phyloP scores from a whole-genome alignment of 2,329 filamentous ascomycete genomes.

The Fusarium nisikadoi region DNA sequence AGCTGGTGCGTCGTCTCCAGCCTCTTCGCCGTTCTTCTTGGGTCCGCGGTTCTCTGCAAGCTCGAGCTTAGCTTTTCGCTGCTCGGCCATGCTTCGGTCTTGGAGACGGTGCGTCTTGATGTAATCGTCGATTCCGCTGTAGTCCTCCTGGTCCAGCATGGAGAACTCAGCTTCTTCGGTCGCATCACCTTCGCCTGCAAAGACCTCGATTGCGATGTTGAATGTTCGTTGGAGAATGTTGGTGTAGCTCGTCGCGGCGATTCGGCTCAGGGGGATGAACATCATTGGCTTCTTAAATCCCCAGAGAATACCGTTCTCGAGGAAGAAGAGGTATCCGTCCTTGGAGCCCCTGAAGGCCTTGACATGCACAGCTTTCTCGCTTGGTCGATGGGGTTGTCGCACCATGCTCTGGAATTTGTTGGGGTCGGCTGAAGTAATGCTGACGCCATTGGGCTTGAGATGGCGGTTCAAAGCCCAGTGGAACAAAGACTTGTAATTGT shows the following conservation, averaged over 20 bases:
- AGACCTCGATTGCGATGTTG: slow-evolving; percentile 72
- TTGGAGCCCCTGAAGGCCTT: slow-evolving; percentile 75
- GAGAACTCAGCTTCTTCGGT: slow-evolving; percentile 73
- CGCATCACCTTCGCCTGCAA: slow-evolving; percentile 57
- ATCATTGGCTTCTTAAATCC: slow-evolving; percentile 76
- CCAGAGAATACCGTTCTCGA: slow-evolving; percentile 74
- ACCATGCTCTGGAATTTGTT: slow-evolving; percentile 67
- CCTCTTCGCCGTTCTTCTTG: slow-evolving; percentile 57
- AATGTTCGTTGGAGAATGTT: slow-evolving; percentile 75
- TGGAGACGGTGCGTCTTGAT: slow-evolving; percentile 70
- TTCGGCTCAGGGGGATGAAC: slow-evolving; percentile 70
- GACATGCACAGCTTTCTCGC: slow-evolving; percentile 72
- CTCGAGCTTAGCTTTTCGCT: slow-evolving; percentile 71
- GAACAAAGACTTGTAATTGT: slow-evolving; percentile 68
- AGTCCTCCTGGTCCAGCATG: slow-evolving; percentile 77
- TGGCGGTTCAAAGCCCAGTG: slow-evolving; percentile 68
- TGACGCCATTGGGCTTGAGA: slow-evolving; percentile 59
- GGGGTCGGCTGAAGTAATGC: slow-evolving; percentile 64
- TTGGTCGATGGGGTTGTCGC: slow-evolving; percentile 67
- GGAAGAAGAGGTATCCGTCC: slow-evolving; percentile 74
- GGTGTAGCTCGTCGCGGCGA: slow-evolving; percentile 73
- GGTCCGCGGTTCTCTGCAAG: slow-evolving; percentile 67
- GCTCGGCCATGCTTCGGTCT: slow-evolving; percentile 75
- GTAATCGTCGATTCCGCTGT: slow-evolving; percentile 71
- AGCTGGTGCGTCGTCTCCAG: slow-evolving; percentile 48